phyloP scores from a whole-genome alignment of 192 early-diverging fungal species.

The Coemansia sp. region DNA sequence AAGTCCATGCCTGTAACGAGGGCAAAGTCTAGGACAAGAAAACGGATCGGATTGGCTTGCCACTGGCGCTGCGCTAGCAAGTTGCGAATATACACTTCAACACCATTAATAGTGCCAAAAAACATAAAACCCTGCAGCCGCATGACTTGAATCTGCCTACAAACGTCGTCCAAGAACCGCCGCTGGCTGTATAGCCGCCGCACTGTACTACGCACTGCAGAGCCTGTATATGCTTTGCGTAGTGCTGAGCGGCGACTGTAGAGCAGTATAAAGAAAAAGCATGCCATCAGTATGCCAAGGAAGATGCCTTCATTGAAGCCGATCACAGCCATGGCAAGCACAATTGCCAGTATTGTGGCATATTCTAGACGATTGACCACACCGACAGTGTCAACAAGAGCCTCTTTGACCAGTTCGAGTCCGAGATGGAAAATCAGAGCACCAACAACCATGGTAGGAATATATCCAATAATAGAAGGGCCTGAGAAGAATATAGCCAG shows the following conservation, averaged over 20 bases:
- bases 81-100: conserved; percentile 69
- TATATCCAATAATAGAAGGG: conserved; percentile 82
- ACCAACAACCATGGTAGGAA: conserved; percentile 93
- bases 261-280: conserved; percentile 88
- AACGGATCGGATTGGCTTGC: conserved; percentile 74
- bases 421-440: conserved; percentile 95
- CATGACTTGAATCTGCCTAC: conserved; percentile 82
- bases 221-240: conserved; percentile 66
- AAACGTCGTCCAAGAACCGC: conserved; percentile 78
- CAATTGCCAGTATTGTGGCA: conserved; percentile 80
- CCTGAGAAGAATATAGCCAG: conserved; percentile 77
- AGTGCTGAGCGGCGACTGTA: conserved; percentile 66
- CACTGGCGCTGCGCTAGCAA: conserved; percentile 64
- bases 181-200: conserved; percentile 86
- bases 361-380: conserved; percentile 88
- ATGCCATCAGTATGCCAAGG: conserved; percentile 88
- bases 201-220: conserved; percentile 79
- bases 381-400: conserved; percentile 81
- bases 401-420: conserved; percentile 89
- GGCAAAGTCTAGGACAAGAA: conserved; percentile 85
- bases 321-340: conserved; percentile 80
- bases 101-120: conserved; percentile 89
- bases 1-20: conserved; percentile 88
- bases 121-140: conserved; percentile 95
- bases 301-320: conserved; percentile 99